Evolutionary conservation across 2,329 filamentous ascomycete species (phyloP), one percentile per base, ranked within the genome.

Genomic region (Microcera coccophila): DNA sequence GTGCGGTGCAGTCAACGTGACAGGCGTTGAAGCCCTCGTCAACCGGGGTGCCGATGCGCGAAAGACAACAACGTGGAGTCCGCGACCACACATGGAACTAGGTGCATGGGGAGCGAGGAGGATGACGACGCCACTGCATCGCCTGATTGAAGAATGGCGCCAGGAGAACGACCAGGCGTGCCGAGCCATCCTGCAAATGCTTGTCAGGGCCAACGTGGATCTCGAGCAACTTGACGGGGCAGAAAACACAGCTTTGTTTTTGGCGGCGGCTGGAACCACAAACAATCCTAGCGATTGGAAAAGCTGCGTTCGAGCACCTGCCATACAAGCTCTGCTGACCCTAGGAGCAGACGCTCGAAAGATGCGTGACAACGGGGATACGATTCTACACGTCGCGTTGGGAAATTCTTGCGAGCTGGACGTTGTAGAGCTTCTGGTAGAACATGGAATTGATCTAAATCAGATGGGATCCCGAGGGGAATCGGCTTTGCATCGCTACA

Each of bases 381-480:
- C 39, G 5, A 14, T 44, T 3, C 10, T 56, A 8, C 46, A 56
- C 28, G 8, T 26, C 4, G 39, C 45, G 4, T 20, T 40, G 2
- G 9, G 7, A 0, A 3, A 12, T 2, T 21, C 16, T 5, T 34
- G 17, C 2, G 36, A 43, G 11, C 15, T 39, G 4, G 34, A 51
- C 2, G 36, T 21, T 4, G 24, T 55, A 1, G 34, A 38, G 8
- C 38, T 53, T 12, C 41, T 56, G 4, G 26, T 55, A 2, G 34
- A 55, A 11, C 32, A 40, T 17, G 53, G 53, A 5, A 39, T 36
- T 15, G 38, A 55, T n/a, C 36, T 32, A 3, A 48, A 48, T n/a
- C 28, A 42, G 14, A 37, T 20, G 26, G 29, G 24, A 2, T 15
- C 3, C 1, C 0, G 9, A 2, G 42, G 45, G 2, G 14, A 26